Evolutionary conservation across 805 yeast genomes (phyloP).

Genomic region (Ogataea degrootiae): DNA sequence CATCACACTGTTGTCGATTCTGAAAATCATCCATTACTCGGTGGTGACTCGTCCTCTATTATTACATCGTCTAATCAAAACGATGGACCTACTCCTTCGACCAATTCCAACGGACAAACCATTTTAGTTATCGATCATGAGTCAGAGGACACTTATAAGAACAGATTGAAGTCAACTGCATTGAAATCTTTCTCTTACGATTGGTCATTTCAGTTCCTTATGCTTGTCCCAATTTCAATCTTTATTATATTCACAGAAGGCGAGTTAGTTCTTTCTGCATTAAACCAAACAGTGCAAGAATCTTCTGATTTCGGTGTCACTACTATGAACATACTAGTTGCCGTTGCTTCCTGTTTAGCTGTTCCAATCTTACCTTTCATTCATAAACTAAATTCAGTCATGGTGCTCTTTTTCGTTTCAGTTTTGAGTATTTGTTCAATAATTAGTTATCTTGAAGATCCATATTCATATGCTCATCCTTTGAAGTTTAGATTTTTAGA

Average conservation of each 20-base stretch:
- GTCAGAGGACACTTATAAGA: constrained; percentile 21
- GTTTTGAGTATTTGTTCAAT: constrained; percentile 36
- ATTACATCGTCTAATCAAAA: not conserved
- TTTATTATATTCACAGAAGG: constrained; percentile 52
- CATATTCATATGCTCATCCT: constrained; percentile 63
- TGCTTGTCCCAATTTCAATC: constrained; percentile 62
- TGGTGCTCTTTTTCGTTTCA: constrained; percentile 39
- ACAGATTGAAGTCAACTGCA: constrained; percentile 26
- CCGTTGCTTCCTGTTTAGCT: constrained; percentile 34
- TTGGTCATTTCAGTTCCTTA: constrained; percentile 73
- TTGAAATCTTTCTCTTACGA: constrained; percentile 57
- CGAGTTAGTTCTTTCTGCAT: constrained; percentile 54
- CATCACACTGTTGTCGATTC: constrained; percentile 15
- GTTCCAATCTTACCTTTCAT: constrained; percentile 62
- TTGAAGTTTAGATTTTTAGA: constrained; percentile 71
- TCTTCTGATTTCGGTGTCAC: constrained; percentile 38
- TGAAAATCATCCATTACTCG: constrained; percentile 19
- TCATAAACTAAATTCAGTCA: constrained; percentile 56
- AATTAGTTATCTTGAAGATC: constrained; percentile 36
- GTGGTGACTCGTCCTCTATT: constrained; percentile 6
- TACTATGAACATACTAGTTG: constrained; percentile 33
- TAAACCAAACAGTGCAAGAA: constrained; percentile 71
- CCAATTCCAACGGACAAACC: constrained; percentile 7
- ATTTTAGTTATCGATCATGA: constrained; percentile 24
- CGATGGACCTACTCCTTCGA: not conserved